Percentiles rank a stretch among this genome's conserved stretches.
phyloP scores from a whole-genome alignment of 768 basidiomycete species.

The Psilocybe tampanensis region DNA sequence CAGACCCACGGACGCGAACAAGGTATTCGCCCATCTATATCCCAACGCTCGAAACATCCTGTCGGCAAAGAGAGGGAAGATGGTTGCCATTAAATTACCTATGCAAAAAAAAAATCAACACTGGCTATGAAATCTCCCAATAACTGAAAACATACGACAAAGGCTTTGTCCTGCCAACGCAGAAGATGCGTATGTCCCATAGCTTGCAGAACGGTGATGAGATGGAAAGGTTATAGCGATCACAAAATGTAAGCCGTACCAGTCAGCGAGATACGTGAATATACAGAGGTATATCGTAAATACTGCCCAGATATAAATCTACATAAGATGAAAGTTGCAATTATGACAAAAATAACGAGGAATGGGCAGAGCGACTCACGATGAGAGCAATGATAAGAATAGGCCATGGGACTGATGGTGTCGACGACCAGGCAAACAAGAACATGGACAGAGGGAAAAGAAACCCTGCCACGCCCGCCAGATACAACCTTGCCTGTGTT shows the following conservation, averaged over 20 bases:
- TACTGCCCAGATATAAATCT: constrained; percentile 50
- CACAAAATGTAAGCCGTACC: too few species aligned
- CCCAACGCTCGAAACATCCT: constrained; percentile 53
- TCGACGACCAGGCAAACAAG: constrained; percentile 69
- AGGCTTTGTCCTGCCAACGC: constrained; percentile 65
- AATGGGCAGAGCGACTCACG: constrained; percentile 26
- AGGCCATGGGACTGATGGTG: constrained; percentile 55
- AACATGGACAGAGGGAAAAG: constrained; percentile 60
- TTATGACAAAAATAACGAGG: background rate
- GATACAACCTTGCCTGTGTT: constrained; percentile 62
- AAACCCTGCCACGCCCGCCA: constrained; percentile 48
- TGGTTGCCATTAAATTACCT: constrained; percentile 48
- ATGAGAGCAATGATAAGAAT: constrained; percentile 50
- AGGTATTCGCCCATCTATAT: constrained; percentile 56
- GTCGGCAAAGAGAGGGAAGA: constrained; percentile 62
- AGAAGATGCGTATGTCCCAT: constrained; percentile 59
- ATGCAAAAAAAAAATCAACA: background rate
- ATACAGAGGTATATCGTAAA: constrained; percentile 58
- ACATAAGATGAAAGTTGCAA: background rate
- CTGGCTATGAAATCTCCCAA: too few species aligned
- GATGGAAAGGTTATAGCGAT: too few species aligned
- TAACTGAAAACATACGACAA: constrained; percentile 45
- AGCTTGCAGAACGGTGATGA: constrained; percentile 30
- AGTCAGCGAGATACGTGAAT: constrained; percentile 61
- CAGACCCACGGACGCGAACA: constrained; percentile 50